Evolutionary conservation across 2,329 filamentous ascomycete genomes (phyloP), one percentile per base, ranked within the genome.

Genomic region (Pestalotiopsis sp.): DNA sequence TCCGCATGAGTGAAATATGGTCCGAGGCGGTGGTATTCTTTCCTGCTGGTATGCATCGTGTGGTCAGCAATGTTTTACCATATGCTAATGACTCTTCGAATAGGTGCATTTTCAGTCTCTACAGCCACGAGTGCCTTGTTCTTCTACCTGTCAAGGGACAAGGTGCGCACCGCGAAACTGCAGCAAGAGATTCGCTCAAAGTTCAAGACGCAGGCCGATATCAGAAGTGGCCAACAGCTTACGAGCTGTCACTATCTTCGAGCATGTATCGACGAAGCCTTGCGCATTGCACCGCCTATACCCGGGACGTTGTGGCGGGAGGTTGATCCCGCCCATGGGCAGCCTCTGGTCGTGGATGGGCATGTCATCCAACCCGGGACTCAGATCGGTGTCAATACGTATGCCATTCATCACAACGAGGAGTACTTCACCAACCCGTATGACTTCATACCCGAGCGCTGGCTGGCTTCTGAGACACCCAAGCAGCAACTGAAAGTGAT

Each of bases 201-300:
- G 1, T 85, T 85, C 68, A 72, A 70, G 0, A 75, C 76, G 5
- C 66, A 67, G 17, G 71, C 69, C 1, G 72, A 77, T 1, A 81
- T 81, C 36, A 64, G 67, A 2, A 66, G 70, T 45, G 79, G 79
- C 3, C 58, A 74, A 2, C 69, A 74, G 7, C 73, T 86, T 5
- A 72, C 76, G 31, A 71, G 68, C 13, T 82, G 79, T 70, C 68
- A 65, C 0, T 86, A 85, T 70, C 75, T 87, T 0, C 77, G 79
- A 4, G 84, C 84, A 3, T 81, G 80, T 66, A 79, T 87, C 52
- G 80, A 86, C 59, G 84, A 87, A 72, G 75, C 80, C 0, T 75
- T 86, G 68, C 80, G 85, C 14, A 75, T 85, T 64, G 80, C 81
- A 3, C 83, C 85, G 3, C 79, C 83, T 0, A 80, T 82, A 0